Evolutionary conservation across 495 filamentous ascomycete species (phyloP).

Genomic region (Hypomontagnella submonticulosa): DNA sequence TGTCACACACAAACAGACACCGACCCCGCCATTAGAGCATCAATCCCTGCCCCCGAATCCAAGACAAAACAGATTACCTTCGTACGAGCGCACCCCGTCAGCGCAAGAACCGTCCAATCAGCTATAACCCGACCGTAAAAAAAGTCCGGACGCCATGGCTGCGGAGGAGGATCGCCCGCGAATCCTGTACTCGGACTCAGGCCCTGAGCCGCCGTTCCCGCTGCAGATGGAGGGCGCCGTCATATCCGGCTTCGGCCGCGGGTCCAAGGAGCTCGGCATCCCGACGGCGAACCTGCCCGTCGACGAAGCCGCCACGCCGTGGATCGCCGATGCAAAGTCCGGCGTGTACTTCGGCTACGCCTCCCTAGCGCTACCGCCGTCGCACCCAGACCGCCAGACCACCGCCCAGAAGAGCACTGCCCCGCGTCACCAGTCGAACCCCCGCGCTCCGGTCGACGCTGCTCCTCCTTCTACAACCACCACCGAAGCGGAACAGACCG

Average conservation of each 20-base stretch:
- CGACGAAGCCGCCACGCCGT: constrained; percentile 71
- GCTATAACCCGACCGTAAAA: not conserved
- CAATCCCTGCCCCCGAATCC: not conserved
- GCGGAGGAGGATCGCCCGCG: constrained; percentile 60
- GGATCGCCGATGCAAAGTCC: constrained; percentile 73
- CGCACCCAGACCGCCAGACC: constrained; percentile 51
- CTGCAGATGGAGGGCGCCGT: constrained; percentile 83
- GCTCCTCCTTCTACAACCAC: constrained; percentile 7
- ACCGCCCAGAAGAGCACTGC: not conserved
- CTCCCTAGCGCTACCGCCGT: constrained; percentile 64
- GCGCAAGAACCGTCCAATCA: constrained; percentile 15
- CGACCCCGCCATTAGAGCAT: constrained; percentile 14
- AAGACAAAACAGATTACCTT: not conserved
- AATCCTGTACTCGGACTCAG: constrained; percentile 73
- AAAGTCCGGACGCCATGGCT: constrained; percentile 14
- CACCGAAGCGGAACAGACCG: constrained; percentile 8
- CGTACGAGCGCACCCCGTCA: constrained; percentile 1
- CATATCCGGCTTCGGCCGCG: constrained; percentile 92
- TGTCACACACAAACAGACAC: not conserved
- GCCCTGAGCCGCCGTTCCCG: constrained; percentile 82
- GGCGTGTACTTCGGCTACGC: constrained; percentile 96
- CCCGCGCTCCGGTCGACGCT: constrained; percentile 24
- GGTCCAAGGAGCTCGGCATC: constrained; percentile 94
- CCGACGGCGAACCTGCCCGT: constrained; percentile 97
- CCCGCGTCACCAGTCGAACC: constrained; percentile 20